phyloP scores from a whole-genome alignment of 768 basidiomycete species.

The Tubosaeta brunneosetosa region DNA sequence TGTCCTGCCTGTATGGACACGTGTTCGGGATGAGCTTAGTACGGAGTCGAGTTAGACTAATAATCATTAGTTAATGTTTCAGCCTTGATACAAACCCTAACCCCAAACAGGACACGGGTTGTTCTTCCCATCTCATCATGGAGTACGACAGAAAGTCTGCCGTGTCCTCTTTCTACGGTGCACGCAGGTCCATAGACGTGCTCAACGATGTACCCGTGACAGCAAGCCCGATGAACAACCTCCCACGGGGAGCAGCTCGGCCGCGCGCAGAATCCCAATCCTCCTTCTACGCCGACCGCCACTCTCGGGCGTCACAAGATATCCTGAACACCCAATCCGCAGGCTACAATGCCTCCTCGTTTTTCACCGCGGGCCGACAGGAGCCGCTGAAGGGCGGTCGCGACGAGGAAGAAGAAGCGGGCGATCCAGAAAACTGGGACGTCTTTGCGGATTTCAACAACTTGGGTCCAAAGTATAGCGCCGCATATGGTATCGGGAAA shows the following conservation, averaged over 20 bases:
- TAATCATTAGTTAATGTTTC: too few relatives aligned
- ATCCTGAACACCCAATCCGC: constrained; percentile 48
- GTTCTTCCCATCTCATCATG: constrained; percentile 37
- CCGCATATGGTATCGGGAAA: constrained; percentile 45
- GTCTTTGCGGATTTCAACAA: constrained; percentile 91
- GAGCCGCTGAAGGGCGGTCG: constrained; percentile 77
- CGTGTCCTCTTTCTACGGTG: constrained; percentile 75
- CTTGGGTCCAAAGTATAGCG: constrained; percentile 70
- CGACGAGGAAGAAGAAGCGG: constrained; percentile 58
- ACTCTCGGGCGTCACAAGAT: constrained; percentile 43
- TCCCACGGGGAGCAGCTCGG: constrained; percentile 33
- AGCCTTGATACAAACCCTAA: constrained; percentile 19
- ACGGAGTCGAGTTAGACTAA: too few relatives aligned
- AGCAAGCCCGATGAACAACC: constrained; percentile 11
- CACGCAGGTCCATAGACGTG: constrained; percentile 57
- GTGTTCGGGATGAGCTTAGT: too few relatives aligned
- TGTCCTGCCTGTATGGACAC: too few relatives aligned
- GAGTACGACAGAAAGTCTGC: constrained; percentile 75
- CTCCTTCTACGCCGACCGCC: constrained; percentile 52
- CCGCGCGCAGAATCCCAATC: constrained; percentile 66
- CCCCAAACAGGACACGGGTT: constrained; percentile 8
- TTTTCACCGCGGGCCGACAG: constrained; percentile 61
- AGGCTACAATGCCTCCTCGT: constrained; percentile 71
- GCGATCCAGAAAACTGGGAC: constrained; percentile 57
- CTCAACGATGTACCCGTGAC: constrained; percentile 46